Conservation (phyloP, 768 basidiomycete genomes). For the Suillus variegatus region DNA sequence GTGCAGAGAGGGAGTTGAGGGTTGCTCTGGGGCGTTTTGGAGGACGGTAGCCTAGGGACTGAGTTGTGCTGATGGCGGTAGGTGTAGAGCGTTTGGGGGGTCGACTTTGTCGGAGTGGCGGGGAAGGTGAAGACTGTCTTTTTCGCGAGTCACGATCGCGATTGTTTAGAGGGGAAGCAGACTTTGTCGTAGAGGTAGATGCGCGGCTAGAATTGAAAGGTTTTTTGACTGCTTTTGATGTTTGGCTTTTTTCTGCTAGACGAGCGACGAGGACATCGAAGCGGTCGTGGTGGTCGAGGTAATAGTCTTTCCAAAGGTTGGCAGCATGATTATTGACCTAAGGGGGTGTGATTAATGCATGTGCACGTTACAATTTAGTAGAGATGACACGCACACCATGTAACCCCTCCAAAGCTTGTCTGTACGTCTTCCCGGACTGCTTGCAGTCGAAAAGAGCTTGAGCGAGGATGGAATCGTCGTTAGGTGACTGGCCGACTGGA, state of each 20-base stretch:
- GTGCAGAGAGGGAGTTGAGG: constrained; percentile 62
- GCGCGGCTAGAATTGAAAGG: constrained; percentile 17
- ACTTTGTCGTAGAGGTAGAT: neutral
- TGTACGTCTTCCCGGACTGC: constrained; percentile 52
- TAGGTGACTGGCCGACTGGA: constrained; percentile 48
- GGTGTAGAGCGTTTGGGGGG: constrained; percentile 23
- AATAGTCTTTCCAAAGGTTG: constrained; percentile 80
- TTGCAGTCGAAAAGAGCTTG: constrained; percentile 41
- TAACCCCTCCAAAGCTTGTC: constrained; percentile 63
- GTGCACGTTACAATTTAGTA: neutral
- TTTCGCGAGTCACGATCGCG: constrained; percentile 39
- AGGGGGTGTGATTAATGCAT: constrained; percentile 10
- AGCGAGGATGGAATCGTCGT: constrained; percentile 63
- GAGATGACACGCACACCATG: constrained; percentile 55
- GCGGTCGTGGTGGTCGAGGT: constrained; percentile 65
- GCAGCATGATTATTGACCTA: constrained; percentile 50
- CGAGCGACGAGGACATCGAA: constrained; percentile 45
- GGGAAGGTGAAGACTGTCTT: constrained; percentile 25
- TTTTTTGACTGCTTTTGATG: constrained; percentile 32
- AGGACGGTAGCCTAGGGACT: constrained; percentile 25
- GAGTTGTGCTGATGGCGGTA: constrained; percentile 19
- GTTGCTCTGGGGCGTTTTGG: constrained; percentile 41
- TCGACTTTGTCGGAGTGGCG: constrained; percentile 29
- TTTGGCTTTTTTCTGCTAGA: constrained; percentile 17
- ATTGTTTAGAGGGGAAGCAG: constrained; percentile 12